Base-by-base conservation (phyloP, 345 rosid genomes). In the Psidium friedrichsthalianum region DNA sequence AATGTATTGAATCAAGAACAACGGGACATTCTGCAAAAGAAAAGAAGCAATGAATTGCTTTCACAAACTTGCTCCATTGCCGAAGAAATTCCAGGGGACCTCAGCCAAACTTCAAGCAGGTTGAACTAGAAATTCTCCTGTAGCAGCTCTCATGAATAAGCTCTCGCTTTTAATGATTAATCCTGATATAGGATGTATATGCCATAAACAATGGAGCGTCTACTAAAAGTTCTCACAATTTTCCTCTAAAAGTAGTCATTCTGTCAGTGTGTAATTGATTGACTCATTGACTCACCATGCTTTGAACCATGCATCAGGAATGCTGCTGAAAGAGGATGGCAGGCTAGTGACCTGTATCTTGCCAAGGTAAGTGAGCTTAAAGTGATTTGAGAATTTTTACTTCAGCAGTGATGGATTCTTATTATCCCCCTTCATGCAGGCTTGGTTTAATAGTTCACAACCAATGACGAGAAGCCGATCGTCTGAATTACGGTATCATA, bases 391-490 rank as follows among this genome's bases (percentile, higher is more conserved):
- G 42, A 86, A 87, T 69, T 36, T 56, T 83, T 74, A 58, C 80
- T 85, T 55, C 59, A 11, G 14, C 32, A 82, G 25, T 88, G 58
- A 85, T 81, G 61, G 86, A 84, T 86, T 55, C 83, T 78, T 51
- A 64, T 44, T 36, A 27, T 81, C 84, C 56, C 53, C 11, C 83
- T 82, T 69, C 83, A 44, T 89, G 85, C 92, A 93, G 97, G 93
- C 97, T 84, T 93, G 97, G 95, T 92, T 94, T 89, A 93, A 93
- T 22, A 91, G 94, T 88, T 89, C 95, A 83, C 95, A 94, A 82
- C 93, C 95, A 24, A 94, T 94, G 97, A 94, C 95, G 44, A 90
- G 97, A 90, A 94, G 95, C 56, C 91, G 97, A 85, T 94, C 95
- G 36, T 93, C 95, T 86, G 97, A 94, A 88, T 86, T 94, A 82